Evolutionary conservation across 345 rosid species (phyloP).

Genomic region (Eucalyptus lansdowneana): DNA sequence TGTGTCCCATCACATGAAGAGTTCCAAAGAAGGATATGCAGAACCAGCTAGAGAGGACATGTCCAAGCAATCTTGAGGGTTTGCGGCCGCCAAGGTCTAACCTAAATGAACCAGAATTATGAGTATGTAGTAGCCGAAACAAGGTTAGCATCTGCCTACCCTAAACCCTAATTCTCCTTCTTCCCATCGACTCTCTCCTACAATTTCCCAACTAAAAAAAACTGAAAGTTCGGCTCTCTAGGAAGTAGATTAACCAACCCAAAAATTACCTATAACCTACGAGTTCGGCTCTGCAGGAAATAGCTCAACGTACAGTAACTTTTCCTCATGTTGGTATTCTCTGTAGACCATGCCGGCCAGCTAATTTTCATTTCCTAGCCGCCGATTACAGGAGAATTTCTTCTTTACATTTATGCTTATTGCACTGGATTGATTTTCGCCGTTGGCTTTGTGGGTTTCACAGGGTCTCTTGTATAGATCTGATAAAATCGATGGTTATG

Average conservation of each 20-base stretch:
- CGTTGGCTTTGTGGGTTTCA: background rate
- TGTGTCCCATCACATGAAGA: background rate
- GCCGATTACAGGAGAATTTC: background rate
- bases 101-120: background rate
- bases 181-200: background rate
- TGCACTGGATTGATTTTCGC: background rate
- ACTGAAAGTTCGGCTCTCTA: background rate
- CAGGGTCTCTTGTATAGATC: background rate
- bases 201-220: background rate
- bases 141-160: background rate
- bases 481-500: background rate
- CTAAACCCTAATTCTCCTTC: background rate
- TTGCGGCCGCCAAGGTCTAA: background rate
- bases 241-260: background rate
- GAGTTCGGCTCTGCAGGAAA: background rate
- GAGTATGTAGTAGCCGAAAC: background rate
- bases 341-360: background rate
- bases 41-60: background rate
- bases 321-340: background rate
- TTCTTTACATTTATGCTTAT: background rate
- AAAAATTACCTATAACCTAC: background rate
- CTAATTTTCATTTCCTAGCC: background rate
- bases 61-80: background rate
- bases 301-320: background rate
- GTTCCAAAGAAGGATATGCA: background rate